These are phyloP conservation scores for Arctium minus DNA, from an alignment of 129 eudicot genomes.

Conservation along the genomic window DNA sequence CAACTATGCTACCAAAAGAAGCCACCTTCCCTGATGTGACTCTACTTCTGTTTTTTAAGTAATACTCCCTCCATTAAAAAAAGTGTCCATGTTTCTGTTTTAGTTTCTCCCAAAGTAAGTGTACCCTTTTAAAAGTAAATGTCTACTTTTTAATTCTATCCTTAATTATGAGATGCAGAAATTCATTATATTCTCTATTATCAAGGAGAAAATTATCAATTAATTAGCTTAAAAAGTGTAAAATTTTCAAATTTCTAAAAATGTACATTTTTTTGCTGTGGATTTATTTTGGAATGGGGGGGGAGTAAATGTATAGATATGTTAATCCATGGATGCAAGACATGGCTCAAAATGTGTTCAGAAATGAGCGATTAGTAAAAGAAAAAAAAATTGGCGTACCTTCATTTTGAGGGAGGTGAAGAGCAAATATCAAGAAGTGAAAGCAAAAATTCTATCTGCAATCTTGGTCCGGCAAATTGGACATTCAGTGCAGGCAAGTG, in stretches of 20 bases:
- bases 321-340: background rate
- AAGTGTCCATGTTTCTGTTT: background rate
- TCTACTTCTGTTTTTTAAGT: background rate
- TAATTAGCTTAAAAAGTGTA: background rate
- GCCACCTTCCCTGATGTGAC: background rate
- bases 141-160: background rate
- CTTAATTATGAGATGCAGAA: background rate
- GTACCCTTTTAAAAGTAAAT: background rate
- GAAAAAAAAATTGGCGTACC: constrained; percentile 30
- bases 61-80: background rate
- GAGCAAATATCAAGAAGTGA: constrained; percentile 43
- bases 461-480: constrained; percentile 78
- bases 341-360: background rate
- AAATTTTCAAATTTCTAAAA: background rate
- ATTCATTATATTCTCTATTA: background rate
- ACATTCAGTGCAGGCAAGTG: constrained; percentile 77
- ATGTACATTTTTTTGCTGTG: background rate
- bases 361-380: background rate
- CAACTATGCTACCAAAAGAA: background rate
- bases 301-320: background rate
- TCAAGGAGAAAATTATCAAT: background rate
- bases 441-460: constrained; percentile 73
- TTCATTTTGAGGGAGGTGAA: constrained; percentile 36
- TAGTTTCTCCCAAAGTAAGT: background rate
- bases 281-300: background rate